A percentile compares a stretch with the other conserved stretches of the same genome.
These are phyloP conservation scores for Podila epicladia DNA, from an alignment of 192 early-diverging fungal genomes.

Conservation along the genomic window DNA sequence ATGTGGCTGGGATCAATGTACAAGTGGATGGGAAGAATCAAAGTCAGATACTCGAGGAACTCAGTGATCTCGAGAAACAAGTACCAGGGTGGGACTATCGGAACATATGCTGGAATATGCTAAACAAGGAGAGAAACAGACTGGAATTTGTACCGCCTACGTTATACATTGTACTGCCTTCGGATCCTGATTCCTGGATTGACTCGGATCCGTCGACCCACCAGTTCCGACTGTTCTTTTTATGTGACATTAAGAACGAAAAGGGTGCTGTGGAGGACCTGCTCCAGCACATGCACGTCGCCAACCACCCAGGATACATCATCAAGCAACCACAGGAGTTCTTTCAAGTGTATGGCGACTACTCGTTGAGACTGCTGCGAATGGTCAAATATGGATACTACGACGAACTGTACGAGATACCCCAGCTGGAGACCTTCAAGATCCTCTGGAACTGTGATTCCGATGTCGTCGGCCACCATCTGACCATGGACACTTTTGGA, in stretches of 20 bases:
- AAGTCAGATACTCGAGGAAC: no score
- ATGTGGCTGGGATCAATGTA: no score
- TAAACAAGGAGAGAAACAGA: no score
- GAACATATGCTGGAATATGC: no score
- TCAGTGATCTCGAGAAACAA: no score
- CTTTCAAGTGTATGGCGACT: neutral
- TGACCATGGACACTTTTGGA: neutral
- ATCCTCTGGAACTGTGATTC: neutral
- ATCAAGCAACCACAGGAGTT: neutral
- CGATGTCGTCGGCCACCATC: neutral
- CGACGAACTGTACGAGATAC: neutral
- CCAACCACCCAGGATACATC: neutral
- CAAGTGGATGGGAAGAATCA: no score
- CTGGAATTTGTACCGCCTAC: no score
- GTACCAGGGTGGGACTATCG: no score
- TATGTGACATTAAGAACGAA: no score
- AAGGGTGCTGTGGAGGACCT: neutral
- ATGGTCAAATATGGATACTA: neutral
- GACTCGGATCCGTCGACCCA: neutral
- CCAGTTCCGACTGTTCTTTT: no score
- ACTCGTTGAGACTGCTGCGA: neutral
- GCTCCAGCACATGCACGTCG: neutral
- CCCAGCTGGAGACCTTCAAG: neutral
- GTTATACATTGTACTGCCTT: neutral
- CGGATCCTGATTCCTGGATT: neutral